A percentile compares a stretch with the other conserved stretches of the same genome.
Conservation (phyloP, 202 grass and related monocot species). For the Carex arenaria region DNA sequence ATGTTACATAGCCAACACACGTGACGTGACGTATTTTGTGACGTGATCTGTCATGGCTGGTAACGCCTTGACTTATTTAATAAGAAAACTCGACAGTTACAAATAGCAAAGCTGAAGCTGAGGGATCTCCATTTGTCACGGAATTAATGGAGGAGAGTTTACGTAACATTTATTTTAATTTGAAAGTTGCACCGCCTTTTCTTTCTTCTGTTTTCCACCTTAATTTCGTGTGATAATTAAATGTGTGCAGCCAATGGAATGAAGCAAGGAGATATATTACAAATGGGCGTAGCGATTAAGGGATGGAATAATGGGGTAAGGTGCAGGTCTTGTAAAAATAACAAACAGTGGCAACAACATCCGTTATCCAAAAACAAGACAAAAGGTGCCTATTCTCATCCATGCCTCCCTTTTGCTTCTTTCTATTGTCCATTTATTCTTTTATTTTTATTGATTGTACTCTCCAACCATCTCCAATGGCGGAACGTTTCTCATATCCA, state of each 20-base stretch:
- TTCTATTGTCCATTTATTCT: neutral
- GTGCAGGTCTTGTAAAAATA: neutral
- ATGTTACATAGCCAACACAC: too few species aligned
- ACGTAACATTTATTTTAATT: neutral
- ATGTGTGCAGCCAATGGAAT: slow-evolving; percentile 1
- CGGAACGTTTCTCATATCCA: neutral
- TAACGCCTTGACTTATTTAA: too few species aligned
- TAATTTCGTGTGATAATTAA: neutral
- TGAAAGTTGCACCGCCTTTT: neutral
- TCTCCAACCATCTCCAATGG: neutral
- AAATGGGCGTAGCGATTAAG: neutral
- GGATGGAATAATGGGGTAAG: neutral
- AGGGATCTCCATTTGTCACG: neutral
- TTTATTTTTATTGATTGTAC: neutral
- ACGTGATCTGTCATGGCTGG: too few species aligned
- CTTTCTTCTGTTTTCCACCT: neutral
- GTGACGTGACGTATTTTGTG: too few species aligned
- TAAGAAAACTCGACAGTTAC: too few species aligned
- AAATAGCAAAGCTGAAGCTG: neutral
- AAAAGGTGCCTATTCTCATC: slow-evolving; percentile 22
- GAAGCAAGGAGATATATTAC: neutral
- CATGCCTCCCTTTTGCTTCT: neutral
- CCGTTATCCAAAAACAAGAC: slow-evolving; percentile 17
- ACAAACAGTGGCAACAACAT: slow-evolving; percentile 10
- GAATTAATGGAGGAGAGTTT: neutral